Percentiles rank a stretch among this genome's conserved stretches.
Evolutionary conservation across 1,284 basidiomycete species (phyloP).

Genomic region (Cryptococcus sp.): DNA sequence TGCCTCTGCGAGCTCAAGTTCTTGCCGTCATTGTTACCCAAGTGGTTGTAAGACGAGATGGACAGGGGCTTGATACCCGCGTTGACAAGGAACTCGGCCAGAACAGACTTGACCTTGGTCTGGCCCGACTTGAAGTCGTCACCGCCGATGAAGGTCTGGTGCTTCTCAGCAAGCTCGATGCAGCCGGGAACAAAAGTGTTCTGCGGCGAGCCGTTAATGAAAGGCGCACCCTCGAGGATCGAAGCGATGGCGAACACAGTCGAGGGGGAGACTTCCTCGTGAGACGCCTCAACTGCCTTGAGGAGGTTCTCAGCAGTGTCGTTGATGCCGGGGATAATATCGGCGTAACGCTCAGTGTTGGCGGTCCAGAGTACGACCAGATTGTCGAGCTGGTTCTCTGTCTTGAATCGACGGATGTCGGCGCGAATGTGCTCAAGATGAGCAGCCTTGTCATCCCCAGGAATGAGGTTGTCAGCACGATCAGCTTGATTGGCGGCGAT

Average conservation of each 20-base stretch:
- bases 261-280: conserved; percentile 91
- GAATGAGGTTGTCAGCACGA: conserved; percentile 82
- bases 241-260: conserved; percentile 94
- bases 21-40: conserved; percentile 96
- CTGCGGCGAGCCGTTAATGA: conserved; percentile 97
- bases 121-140: conserved; percentile 97
- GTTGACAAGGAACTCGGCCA: conserved; percentile 98
- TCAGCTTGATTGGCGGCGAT: conserved; percentile 98
- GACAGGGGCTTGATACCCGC: conserved; percentile 98
- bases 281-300: conserved; percentile 76
- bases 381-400: conserved; percentile 77
- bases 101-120: conserved; percentile 91
- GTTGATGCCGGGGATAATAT: conserved; percentile 91
- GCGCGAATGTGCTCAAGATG: conserved; percentile 90
- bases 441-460: conserved; percentile 80
- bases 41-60: conserved; percentile 97
- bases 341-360: conserved; percentile 97
- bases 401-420: conserved; percentile 94
- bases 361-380: conserved; percentile 96
- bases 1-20: conserved; percentile 90
- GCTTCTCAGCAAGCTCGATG: conserved; percentile 86
- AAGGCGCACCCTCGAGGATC: conserved; percentile 92
- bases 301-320: conserved; percentile 91
- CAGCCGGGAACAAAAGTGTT: conserved; percentile 98
- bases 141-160: conserved; percentile 91